phyloP scores from a whole-genome alignment of 331 rosid genomes.

The Dryas integrifolia region DNA sequence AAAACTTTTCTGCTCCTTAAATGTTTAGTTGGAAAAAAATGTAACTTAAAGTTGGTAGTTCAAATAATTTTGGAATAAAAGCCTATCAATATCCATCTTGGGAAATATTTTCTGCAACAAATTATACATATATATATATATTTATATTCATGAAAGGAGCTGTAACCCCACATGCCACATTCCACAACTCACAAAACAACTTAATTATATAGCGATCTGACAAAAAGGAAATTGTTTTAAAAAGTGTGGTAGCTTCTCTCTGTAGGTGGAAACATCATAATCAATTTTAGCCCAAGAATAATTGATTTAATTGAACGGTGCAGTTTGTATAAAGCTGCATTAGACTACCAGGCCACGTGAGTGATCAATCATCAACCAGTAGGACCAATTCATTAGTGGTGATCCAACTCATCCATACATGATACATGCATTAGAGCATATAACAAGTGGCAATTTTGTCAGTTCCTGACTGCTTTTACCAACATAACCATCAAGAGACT shows the following conservation, averaged over 20 bases:
- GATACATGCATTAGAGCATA: constrained; percentile 26
- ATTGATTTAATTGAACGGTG: constrained; percentile 18
- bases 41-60: background rate
- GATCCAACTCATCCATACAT: constrained; percentile 44
- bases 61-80: background rate
- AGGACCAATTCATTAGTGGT: constrained; percentile 51
- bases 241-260: constrained; percentile 28
- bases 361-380: constrained; percentile 27
- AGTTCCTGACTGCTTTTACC: constrained; percentile 29
- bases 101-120: background rate
- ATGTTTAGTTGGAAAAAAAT: background rate
- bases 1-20: background rate
- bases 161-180: constrained; percentile 19
- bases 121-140: background rate
- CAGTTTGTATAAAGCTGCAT: constrained; percentile 19
- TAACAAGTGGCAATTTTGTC: constrained; percentile 47
- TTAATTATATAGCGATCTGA: background rate
- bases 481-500: constrained; percentile 25
- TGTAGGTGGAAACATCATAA: constrained; percentile 15
- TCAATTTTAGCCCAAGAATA: background rate
- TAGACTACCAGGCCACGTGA: constrained; percentile 32
- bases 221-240: constrained; percentile 16
- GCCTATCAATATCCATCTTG: background rate
- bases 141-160: constrained; percentile 11
- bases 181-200: background rate